These are phyloP conservation scores for Ascochyta rabiei DNA, from an alignment of 2,329 filamentous ascomycete species.

Conservation along the genomic window DNA sequence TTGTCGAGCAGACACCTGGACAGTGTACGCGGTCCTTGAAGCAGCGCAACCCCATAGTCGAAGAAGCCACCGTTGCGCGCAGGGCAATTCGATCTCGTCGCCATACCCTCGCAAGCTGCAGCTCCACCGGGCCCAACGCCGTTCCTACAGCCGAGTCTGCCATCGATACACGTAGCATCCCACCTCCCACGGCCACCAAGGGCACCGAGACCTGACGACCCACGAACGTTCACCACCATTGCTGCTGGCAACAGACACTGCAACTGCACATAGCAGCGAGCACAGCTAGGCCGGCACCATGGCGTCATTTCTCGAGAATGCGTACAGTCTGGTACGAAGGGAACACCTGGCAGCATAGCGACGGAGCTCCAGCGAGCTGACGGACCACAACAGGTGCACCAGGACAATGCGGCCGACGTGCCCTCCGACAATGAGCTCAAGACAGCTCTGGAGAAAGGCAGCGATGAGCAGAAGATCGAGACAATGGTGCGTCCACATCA, in stretches of 20 bases:
- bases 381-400: slow-evolving; percentile 65
- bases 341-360: slow-evolving; percentile 34
- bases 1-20: slow-evolving; percentile 48
- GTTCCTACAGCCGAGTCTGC: slow-evolving; percentile 19
- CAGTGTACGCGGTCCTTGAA: slow-evolving; percentile 35
- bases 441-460: slow-evolving; percentile 91
- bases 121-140: slow-evolving; percentile 17
- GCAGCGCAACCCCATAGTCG: slow-evolving; percentile 25
- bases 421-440: slow-evolving; percentile 90
- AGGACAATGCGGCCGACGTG: slow-evolving; percentile 95
- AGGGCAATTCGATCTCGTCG: slow-evolving; percentile 23
- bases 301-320: slow-evolving; percentile 91
- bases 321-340: slow-evolving; percentile 78
- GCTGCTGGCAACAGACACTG: slow-evolving; percentile 20
- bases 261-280: slow-evolving; percentile 5
- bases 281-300: slow-evolving; percentile 62
- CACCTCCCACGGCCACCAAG: slow-evolving; percentile 35
- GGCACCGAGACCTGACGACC: slow-evolving; percentile 37
- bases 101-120: slow-evolving; percentile 16
- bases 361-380: slow-evolving; percentile 39
- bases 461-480: slow-evolving; percentile 88
- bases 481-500: slow-evolving; percentile 57
- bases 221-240: slow-evolving; percentile 37
- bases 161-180: slow-evolving; percentile 45
- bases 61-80: slow-evolving; percentile 27